Conservation (phyloP, 768 basidiomycete genomes). For the Lactifluus echinatus region DNA sequence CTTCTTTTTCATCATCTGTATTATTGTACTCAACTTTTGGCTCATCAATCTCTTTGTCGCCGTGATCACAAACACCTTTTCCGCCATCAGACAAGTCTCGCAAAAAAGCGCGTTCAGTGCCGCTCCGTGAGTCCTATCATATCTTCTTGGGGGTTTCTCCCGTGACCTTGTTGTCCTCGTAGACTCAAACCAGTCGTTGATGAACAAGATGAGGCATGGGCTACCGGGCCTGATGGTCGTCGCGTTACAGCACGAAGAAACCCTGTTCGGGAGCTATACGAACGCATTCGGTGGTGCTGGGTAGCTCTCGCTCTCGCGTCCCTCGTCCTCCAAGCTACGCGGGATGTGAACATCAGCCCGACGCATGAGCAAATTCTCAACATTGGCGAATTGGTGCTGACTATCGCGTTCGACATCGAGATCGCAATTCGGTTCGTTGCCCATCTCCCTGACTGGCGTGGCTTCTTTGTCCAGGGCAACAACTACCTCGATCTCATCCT, state of each 20-base stretch:
- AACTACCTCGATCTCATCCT: slow-evolving; percentile 75
- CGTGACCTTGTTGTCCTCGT: not conserved
- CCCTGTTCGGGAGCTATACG: slow-evolving; percentile 45
- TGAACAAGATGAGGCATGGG: slow-evolving; percentile 59
- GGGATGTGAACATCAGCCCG: slow-evolving; percentile 41
- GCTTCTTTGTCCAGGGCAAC: slow-evolving; percentile 48
- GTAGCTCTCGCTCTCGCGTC: slow-evolving; percentile 64
- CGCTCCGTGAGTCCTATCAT: slow-evolving; percentile 42
- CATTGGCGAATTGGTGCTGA: slow-evolving; percentile 66
- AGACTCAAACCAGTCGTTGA: slow-evolving; percentile 38
- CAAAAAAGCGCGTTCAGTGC: slow-evolving; percentile 90
- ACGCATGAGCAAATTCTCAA: slow-evolving; percentile 44
- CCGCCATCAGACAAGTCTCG: slow-evolving; percentile 77
- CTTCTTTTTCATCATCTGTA: slow-evolving; percentile 76
- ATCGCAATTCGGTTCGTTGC: slow-evolving; percentile 67
- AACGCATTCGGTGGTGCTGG: slow-evolving; percentile 63
- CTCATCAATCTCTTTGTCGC: slow-evolving; percentile 90
- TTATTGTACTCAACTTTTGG: slow-evolving; percentile 90
- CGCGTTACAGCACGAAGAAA: slow-evolving; percentile 38
- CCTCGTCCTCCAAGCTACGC: slow-evolving; percentile 63
- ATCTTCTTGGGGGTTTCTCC: not conserved
- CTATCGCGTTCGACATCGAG: slow-evolving; percentile 81
- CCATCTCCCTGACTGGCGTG: slow-evolving; percentile 74
- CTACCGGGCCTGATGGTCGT: slow-evolving; percentile 31
- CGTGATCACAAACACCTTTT: slow-evolving; percentile 92